Conservation (phyloP, 345 rosid species). For the Syzygium aqueum region DNA sequence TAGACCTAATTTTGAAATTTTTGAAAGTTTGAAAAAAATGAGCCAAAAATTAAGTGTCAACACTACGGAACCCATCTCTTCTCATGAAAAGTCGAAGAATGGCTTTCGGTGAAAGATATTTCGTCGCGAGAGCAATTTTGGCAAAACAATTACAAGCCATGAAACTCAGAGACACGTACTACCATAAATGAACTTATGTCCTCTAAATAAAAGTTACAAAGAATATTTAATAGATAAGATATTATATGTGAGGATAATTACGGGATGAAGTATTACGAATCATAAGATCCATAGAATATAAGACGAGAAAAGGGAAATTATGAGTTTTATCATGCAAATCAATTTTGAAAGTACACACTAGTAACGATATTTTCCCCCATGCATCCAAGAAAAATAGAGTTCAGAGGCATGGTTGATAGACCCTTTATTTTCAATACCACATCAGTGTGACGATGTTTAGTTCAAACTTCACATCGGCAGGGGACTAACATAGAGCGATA, state of each 20-base stretch:
- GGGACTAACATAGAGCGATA: conserved; percentile 5
- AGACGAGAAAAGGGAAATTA: neutral
- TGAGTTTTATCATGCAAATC: neutral
- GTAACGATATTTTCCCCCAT: neutral
- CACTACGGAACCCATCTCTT: too few species aligned
- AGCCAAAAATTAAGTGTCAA: too few species aligned
- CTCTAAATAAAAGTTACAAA: neutral
- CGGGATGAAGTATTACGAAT: neutral
- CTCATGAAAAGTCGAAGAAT: too few species aligned
- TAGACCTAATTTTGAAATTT: too few species aligned
- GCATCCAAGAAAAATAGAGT: neutral
- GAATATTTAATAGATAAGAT: neutral
- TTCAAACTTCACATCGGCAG: neutral
- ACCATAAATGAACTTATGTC: neutral
- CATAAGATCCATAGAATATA: neutral
- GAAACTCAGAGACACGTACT: neutral
- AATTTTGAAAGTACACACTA: neutral
- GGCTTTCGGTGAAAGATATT: too few species aligned
- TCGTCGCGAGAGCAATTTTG: too few species aligned
- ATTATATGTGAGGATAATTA: neutral
- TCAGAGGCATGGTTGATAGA: neutral
- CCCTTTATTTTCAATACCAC: neutral
- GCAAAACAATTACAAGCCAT: neutral
- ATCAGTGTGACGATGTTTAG: neutral
- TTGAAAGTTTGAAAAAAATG: too few species aligned